phyloP scores from a whole-genome alignment of 257 asterid genomes.

The Solanum peruvianum region DNA sequence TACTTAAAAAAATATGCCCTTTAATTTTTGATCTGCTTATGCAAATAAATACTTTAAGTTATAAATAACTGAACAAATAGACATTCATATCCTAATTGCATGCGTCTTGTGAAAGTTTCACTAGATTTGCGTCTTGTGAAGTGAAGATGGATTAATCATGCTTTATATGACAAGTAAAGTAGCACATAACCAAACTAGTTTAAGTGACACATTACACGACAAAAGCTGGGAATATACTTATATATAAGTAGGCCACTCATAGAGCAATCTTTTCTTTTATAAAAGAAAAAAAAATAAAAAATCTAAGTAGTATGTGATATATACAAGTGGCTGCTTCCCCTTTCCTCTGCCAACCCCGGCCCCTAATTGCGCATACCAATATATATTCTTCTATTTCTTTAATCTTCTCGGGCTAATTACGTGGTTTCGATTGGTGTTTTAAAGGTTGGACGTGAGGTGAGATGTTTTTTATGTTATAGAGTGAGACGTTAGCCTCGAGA shows the following conservation, averaged over 20 bases:
- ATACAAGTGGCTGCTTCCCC: not conserved
- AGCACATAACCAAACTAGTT: not conserved
- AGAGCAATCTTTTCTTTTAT: not conserved
- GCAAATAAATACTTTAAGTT: too few species aligned
- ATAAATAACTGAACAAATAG: too few species aligned
- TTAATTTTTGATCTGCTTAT: too few species aligned
- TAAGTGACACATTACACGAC: not conserved
- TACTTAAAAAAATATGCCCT: too few species aligned
- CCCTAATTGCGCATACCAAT: not conserved
- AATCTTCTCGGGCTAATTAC: not conserved
- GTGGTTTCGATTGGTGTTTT: not conserved
- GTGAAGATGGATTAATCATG: not conserved
- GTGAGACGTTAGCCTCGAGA: rapidly evolving
- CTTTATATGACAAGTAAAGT: not conserved
- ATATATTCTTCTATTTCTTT: not conserved
- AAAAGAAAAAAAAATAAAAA: not conserved
- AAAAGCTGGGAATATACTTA: not conserved
- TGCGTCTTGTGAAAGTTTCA: too few species aligned
- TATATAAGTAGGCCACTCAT: not conserved
- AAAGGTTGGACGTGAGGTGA: too few species aligned
- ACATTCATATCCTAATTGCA: too few species aligned
- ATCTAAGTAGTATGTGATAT: not conserved
- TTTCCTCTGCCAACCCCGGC: not conserved
- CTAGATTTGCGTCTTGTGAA: not conserved
- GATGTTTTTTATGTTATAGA: too few species aligned